phyloP scores from a whole-genome alignment of 2,329 filamentous ascomycete species.

The Raffaelea arxii region DNA sequence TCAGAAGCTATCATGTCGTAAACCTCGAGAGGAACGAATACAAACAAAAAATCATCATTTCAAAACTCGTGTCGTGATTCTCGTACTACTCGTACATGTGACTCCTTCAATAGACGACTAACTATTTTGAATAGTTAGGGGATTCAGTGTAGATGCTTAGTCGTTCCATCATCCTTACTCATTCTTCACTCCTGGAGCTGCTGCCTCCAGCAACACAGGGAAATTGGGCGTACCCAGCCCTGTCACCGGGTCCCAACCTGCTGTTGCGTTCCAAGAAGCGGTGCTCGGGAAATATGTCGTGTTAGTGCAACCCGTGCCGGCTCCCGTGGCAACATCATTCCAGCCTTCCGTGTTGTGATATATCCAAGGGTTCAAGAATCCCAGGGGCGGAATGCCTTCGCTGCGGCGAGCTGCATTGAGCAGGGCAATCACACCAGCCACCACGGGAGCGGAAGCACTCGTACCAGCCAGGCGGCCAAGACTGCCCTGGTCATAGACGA shows the following conservation, averaged over 20 bases:
- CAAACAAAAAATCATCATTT: no score
- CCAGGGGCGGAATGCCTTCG: constrained; percentile 24
- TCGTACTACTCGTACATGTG: no score
- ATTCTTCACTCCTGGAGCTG: no score
- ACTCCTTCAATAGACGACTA: no score
- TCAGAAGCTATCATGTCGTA: no score
- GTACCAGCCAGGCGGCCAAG: constrained; percentile 17
- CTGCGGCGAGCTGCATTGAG: constrained; percentile 32
- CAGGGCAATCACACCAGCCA: constrained; percentile 31
- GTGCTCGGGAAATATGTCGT: constrained; percentile 7
- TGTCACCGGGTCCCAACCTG: constrained; percentile 23
- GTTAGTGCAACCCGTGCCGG: constrained; percentile 15
- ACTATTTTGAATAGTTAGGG: no score
- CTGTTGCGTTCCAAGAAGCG: constrained; percentile 20
- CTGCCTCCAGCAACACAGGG: constrained; percentile 5
- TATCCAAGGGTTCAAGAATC: constrained; percentile 34
- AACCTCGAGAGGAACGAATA: no score
- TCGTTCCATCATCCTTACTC: no score
- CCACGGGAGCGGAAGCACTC: constrained; percentile 28
- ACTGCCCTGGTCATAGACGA: constrained; percentile 15
- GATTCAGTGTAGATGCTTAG: no score
- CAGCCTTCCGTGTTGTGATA: constrained; percentile 20
- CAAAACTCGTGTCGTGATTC: no score
- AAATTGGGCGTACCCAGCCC: constrained; percentile 20
- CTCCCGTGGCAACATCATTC: constrained; percentile 18